phyloP scores from a whole-genome alignment of 129 eudicot species.

The Rutidosis leptorrhynchoides region DNA sequence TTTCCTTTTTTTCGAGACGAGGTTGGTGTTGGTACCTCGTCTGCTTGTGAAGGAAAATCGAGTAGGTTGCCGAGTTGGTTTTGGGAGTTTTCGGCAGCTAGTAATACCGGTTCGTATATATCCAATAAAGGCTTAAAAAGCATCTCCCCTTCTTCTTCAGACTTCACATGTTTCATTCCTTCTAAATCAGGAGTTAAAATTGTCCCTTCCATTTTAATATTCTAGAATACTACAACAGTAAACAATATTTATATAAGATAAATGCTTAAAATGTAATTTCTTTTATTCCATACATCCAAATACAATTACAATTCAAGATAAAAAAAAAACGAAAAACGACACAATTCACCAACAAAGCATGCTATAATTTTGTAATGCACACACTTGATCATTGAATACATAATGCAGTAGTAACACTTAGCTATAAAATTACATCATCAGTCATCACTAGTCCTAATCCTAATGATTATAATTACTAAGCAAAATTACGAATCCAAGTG shows the following conservation, averaged over 20 bases:
- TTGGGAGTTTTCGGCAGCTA: no score
- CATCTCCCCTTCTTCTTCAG: slow-evolving; percentile 79
- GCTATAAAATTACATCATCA: not conserved
- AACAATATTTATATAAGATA: not conserved
- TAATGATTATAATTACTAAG: no score
- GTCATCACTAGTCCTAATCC: not conserved
- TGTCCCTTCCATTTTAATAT: slow-evolving; percentile 61
- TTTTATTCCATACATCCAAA: not conserved
- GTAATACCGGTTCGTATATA: no score
- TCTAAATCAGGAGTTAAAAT: slow-evolving; percentile 76
- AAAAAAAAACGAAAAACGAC: not conserved
- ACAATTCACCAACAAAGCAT: not conserved
- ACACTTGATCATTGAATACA: not conserved
- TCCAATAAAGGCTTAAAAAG: no score
- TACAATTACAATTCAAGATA: not conserved
- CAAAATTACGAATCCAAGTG: not conserved
- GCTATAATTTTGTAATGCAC: not conserved
- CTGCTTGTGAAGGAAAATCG: no score
- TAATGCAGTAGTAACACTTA: not conserved
- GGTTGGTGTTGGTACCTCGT: no score
- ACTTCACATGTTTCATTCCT: slow-evolving; percentile 81
- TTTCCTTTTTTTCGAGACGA: no score
- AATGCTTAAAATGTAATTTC: not conserved
- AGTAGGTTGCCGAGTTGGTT: no score
- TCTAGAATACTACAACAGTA: slow-evolving; percentile 18